Evolutionary conservation across 805 yeast species (phyloP), one percentile per base, ranked within the genome.

Genomic region (Teunomyces barrocoloradensis): DNA sequence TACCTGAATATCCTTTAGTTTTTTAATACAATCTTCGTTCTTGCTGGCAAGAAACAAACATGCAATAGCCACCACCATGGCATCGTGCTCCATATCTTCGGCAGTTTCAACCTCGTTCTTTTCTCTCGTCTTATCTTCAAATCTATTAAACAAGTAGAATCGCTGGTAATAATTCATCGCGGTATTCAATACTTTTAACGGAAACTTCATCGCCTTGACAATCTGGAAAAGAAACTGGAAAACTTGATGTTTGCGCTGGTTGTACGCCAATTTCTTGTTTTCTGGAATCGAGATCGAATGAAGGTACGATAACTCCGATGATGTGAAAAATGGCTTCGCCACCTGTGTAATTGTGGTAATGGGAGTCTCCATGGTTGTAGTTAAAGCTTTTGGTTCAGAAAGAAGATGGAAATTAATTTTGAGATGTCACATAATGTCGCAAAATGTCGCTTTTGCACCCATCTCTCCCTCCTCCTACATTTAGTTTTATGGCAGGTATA

Each of bases 11-110:
- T 86, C 88, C 44, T 80, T 73, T 12, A 85, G 63, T 55, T 86
- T 86, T 61, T 89, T 89, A 36, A 89, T 84, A 36, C 90, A 87
- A 59, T 90, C 97, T 58, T 88, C 95, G 53, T 83, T 81, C 63
- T 90, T 89, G 37, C 84, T 71, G 2, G 96, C 86, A 12, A 88
- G 69, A 48, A 87, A 78, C 6, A 90, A 61, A 45, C 89, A 78
- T 7, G 92, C 77, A 6, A 84, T 65, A 0, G 88, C 87, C n/a
- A 87, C 78, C 38, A 84, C 83, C 53, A 74, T 74, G 38, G 82
- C 80, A 45, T 77, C 72, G 36, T 59, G 66, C 43, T 68, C 74
- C 27, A 64, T 54, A 42, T 64, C 67, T 25, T 55, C 60, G 32
- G 43, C 52, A 9, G 55, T 60, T 12, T 52, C 55, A 23, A 58